Evolutionary conservation across 306 rosid species (phyloP), one percentile per base, ranked within the genome.

Genomic region (Acacia crassicarpa): DNA sequence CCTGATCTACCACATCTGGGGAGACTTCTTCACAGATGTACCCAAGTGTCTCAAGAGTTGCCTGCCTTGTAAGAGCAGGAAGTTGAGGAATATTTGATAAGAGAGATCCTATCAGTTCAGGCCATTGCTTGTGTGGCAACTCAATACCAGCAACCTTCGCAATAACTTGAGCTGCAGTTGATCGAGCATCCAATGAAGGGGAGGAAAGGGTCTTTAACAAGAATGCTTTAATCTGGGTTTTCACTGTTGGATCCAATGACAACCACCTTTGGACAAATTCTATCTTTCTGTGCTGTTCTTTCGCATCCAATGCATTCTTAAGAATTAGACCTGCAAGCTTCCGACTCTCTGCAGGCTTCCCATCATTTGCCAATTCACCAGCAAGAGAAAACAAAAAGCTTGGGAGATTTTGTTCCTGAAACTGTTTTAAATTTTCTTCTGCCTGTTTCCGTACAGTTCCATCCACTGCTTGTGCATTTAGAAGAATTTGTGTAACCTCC

Each of bases 21-120:
- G 97, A 94, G 13, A 94, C 94, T 90, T 94, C 97, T 86, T 94
- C 97, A 33, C 98, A 94, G 45, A 94, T 85, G 88, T 94, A 94
- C 66, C 98, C 98, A 87, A 94, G 97, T 67, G 97, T 90, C 84
- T 94, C 98, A 69, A 94, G 95, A 43, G 97, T 92, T 56, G 98
- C 94, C 83, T 94, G 98, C 82, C 88, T 92, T 5, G 95, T 88
- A 75, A 87, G 91, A 41, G 91, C 86, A 9, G 97, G 93, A 83
- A 90, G 94, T 80, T 92, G 98, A 63, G 89, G 93, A 76, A 83
- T 85, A 78, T 88, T 94, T 14, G 94, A 86, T 89, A 94, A 82
- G 33, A 94, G 89, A 8, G 92, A 82, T 72, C 84, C 97, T 20
- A 94, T 85, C 87, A 94, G 84, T 67, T 94, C 98, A 59, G 98